Percentiles rank a stretch among this genome's conserved stretches.
Evolutionary conservation across 2,329 filamentous ascomycete species (phyloP).

Genomic region (Lasiodiplodia sp.): DNA sequence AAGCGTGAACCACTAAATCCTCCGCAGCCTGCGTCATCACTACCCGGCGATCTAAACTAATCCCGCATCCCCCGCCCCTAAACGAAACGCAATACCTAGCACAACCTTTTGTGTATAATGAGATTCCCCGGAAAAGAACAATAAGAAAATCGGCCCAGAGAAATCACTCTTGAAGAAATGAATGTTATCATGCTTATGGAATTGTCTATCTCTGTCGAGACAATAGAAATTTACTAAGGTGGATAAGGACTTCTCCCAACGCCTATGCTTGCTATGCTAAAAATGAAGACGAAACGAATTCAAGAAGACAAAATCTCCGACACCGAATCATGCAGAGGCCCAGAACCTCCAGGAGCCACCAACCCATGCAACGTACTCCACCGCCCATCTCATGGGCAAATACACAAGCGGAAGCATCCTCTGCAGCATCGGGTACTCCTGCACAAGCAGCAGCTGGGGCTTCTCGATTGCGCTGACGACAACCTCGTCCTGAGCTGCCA

Average conservation of each 20-base stretch:
- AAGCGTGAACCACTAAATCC: neutral
- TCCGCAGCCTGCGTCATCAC: too few relatives aligned
- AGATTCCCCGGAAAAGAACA: too few relatives aligned
- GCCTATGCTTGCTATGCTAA: neutral
- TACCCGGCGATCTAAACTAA: too few relatives aligned
- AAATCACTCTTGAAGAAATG: too few relatives aligned
- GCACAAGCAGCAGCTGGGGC: slow-evolving; percentile 1
- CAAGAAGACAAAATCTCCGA: neutral
- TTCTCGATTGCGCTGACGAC: slow-evolving; percentile 7
- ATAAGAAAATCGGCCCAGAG: too few relatives aligned
- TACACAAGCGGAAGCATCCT: slow-evolving; percentile 6
- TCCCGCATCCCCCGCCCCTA: too few relatives aligned
- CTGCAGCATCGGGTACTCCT: neutral
- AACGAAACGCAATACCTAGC: too few relatives aligned
- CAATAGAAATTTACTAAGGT: neutral
- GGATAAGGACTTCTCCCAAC: neutral
- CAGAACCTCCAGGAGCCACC: slow-evolving; percentile 1
- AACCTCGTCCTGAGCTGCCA: neutral
- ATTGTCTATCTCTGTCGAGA: neutral
- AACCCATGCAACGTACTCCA: neutral
- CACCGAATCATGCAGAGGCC: neutral
- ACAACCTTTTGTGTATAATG: too few relatives aligned
- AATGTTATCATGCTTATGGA: neutral
- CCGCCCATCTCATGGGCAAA: slow-evolving; percentile 2
- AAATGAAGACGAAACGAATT: neutral